Base-by-base conservation (phyloP, 2,329 filamentous ascomycete genomes). In the Aspergillus fumigatiaffinis region DNA sequence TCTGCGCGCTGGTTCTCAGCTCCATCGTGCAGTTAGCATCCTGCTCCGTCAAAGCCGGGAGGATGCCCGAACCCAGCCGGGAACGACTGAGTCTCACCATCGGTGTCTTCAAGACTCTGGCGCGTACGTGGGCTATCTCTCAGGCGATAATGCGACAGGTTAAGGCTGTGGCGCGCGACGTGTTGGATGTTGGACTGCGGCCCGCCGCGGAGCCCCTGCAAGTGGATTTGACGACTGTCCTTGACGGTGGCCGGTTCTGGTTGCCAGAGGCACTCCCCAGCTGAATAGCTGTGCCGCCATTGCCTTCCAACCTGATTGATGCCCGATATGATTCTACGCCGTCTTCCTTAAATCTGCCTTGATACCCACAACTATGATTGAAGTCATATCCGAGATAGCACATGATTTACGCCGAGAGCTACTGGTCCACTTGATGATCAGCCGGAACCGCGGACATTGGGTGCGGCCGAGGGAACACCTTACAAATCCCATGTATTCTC, bases 1-100 rank as follows among this genome's bases (percentile, higher is more conserved):
- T 88, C 35, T 94, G 90, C 69, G 87, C 89, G 42, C 79, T 94
- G 51, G 90, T 90, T 1, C 79, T 93, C 53, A 89, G 88, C 20
- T 90, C 90, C 6, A 89, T 92, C 64, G 88, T 93, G 3, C 90
- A 94, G 67, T 80, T 95, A 25, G 90, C 88, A 55, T 90, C 89
- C 61, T 96, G 91, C 85, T 85, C 84, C 5, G 79, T 80, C 65
- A 78, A 76, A 51, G 68, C 87, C 79, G 53, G 72, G 14, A 78
- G 87, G 21, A 84, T 84, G 68, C 84, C 83, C 54, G 79, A 87
- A 50, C 77, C 79, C 1, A 80, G 75, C 60, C 65, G 78, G 81
- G 89, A 91, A 74, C 87, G 85, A 64, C 88, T 96, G 53, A 84
- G 88, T 0, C 82, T 96, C 14, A 92, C 91, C 60, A 91, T 89